Conservation (phyloP, 345 rosid species). For the Eucalyptus globulus region DNA sequence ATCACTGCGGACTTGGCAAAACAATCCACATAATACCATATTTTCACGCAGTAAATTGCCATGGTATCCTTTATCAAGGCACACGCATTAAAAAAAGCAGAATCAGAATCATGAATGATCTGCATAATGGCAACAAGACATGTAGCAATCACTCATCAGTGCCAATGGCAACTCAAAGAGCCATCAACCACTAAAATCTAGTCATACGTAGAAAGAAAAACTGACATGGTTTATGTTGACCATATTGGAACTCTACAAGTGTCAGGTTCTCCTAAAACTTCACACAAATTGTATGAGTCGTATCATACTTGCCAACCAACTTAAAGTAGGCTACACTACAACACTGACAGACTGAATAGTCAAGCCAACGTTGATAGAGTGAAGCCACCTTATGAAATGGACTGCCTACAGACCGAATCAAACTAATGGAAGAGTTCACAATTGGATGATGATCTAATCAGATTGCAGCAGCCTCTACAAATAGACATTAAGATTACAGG, state of each 20-base stretch:
- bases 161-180: background rate
- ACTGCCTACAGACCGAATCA: background rate
- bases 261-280: background rate
- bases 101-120: background rate
- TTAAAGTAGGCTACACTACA: background rate
- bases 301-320: background rate
- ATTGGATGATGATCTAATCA: background rate
- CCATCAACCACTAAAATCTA: background rate
- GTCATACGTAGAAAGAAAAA: background rate
- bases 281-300: background rate
- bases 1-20: background rate
- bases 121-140: background rate
- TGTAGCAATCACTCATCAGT: background rate
- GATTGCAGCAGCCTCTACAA: background rate
- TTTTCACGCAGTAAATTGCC: background rate
- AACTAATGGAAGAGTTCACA: background rate
- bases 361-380: background rate
- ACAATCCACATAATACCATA: background rate
- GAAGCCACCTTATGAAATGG: background rate
- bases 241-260: background rate
- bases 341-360: background rate
- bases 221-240: background rate
- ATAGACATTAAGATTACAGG: background rate
- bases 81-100: background rate
- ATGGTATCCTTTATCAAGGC: background rate